Base-by-base conservation (phyloP, 2,329 filamentous ascomycete genomes). In the Diplodia seriata region DNA sequence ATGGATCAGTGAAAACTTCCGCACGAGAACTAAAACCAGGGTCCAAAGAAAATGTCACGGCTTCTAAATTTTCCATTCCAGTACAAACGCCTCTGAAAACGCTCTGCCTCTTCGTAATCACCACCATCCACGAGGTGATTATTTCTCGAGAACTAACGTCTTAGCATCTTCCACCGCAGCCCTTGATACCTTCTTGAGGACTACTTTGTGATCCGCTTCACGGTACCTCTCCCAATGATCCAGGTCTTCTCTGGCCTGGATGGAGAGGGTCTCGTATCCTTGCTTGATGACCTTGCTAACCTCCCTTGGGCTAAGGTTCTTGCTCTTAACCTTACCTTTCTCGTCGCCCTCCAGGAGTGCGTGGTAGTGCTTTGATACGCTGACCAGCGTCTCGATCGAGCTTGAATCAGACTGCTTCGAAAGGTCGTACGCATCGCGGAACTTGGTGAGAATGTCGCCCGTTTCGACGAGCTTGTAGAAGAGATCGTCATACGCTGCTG, bases 381-480 rank as follows among this genome's bases (percentile, higher is more conserved):
- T 91, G 68, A 97, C 89, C 36, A 97, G 84, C 0, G 92, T 96
- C 59, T 92, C 90, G 74, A 97, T 95, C 3, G 92, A 92, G 80
- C 86, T 91, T 55, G 85, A 67, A 23, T 73, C 73, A 11, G 77
- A 74, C 33, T 73, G 70, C 67, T 71, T 75, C 33, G 76, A 76
- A 26, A 85, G 75, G 4, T 82, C 81, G 78, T 95, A 98, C 11
- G 87, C 90, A 70, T 93, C 88, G 50, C 92, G 88, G 81, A 98
- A 97, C 75, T 92, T 93, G 38, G 85, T 82, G 26, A 98, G 85
- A 14, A 92, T 86, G 59, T 97, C 92, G 12, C 94, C 93, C 1
- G 90, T 91, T 79, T 99, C 95, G 31, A 98, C 93, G 1, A 98
- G 87, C 81, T 99, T 99, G 86, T 99, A 99, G 81, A 99, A 98